These are phyloP conservation scores for Kodamaea leandrae DNA, from an alignment of 805 yeast genomes.

Conservation along the genomic window DNA sequence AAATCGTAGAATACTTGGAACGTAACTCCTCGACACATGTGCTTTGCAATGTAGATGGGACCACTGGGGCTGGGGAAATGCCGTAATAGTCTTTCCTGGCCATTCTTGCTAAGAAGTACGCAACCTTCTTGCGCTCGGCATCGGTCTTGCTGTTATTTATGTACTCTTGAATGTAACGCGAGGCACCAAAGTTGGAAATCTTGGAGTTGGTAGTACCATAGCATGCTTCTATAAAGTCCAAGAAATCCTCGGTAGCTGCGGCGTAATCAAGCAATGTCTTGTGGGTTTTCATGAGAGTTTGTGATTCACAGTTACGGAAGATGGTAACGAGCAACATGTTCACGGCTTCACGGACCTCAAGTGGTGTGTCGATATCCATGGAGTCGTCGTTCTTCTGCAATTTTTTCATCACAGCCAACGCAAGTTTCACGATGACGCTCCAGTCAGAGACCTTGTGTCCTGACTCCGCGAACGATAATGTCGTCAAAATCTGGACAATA, in stretches of 20 bases:
- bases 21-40: slow-evolving; percentile 12
- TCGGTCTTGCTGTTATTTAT: slow-evolving; percentile 29
- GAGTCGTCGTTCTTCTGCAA: slow-evolving; percentile 5
- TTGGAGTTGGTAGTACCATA: slow-evolving; percentile 44
- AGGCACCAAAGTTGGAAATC: slow-evolving; percentile 42
- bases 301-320: slow-evolving; percentile 54
- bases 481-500: slow-evolving; percentile 40
- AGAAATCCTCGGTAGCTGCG: slow-evolving; percentile 32
- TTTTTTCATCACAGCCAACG: slow-evolving; percentile 21
- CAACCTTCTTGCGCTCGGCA: slow-evolving; percentile 27
- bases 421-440: slow-evolving; percentile 29
- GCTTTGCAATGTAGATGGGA: slow-evolving; percentile 31
- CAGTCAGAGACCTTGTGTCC: slow-evolving; percentile 63
- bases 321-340: slow-evolving; percentile 48
- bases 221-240: slow-evolving; percentile 48
- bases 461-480: slow-evolving; percentile 64
- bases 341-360: slow-evolving; percentile 25
- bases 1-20: slow-evolving; percentile 7
- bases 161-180: slow-evolving; percentile 47
- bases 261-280: slow-evolving; percentile 41
- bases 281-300: slow-evolving; percentile 47
- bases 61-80: slow-evolving; percentile 17
- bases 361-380: slow-evolving; percentile 6
- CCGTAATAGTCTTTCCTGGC: slow-evolving; percentile 10
- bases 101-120: slow-evolving; percentile 21